Evolutionary conservation across 2,329 filamentous ascomycete species (phyloP), one percentile per base, ranked within the genome.

Genomic region (Penicillium brevicompactum): DNA sequence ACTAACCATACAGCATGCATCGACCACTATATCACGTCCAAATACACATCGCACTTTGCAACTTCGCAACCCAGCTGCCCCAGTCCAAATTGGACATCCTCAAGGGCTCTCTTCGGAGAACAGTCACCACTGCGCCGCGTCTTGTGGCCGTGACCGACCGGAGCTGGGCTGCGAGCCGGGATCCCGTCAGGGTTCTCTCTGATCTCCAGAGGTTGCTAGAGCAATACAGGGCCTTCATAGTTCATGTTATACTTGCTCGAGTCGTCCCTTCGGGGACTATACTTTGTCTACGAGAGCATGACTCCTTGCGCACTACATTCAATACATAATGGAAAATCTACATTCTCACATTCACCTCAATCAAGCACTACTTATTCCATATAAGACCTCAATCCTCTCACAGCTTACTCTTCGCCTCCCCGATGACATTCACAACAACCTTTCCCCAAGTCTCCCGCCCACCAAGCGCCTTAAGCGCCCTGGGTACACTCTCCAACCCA

Each of bases 381-480:
- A 18, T 18, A 18, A 18, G 18, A 18, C 18, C 37, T 3, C n/a
- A 50, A 50, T 54, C 14, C 27, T 3, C 30, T 65, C 58, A 77
- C 48, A 77, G 60, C 63, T 72, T 71, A 60, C 73, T 76, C 66
- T 80, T 78, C 6, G 79, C 82, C 43, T 83, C 81, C 64, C 92
- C 89, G 1, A 88, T 87, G 41, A 97, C 80, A 75, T 91, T 91
- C 18, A 97, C 87, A 1, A 97, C 91, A 0, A 97, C 93, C 81
- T 97, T 97, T 0, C 93, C 93, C 93, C 93, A 97, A 1, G 92
- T 96, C 48, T 89, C 90, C 56, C 93, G 81, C 1, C 85, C 85
- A 1, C 91, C 92, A 52, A 97, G 76, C 2, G 89, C 89, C 66
- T 87, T 80, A 66, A 97, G 73, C 0, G 92, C 92, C 57, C 84